These are phyloP conservation scores for Acorus gramineus DNA, from an alignment of 106 monocot species.

Conservation along the genomic window DNA sequence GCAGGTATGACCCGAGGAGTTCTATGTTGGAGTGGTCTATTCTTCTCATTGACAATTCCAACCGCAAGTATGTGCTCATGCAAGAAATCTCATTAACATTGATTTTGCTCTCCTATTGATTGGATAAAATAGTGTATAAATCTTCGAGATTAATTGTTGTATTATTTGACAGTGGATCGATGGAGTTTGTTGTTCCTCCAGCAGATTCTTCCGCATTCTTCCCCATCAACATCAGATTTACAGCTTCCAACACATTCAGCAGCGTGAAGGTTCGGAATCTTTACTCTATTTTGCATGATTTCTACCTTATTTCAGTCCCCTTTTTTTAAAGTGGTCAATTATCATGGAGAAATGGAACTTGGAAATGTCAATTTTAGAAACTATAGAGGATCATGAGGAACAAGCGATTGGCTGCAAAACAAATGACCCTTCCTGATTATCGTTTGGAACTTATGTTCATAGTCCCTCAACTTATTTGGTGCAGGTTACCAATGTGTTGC, in stretches of 20 bases:
- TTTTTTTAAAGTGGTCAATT: too few species aligned
- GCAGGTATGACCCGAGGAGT: slow-evolving; percentile 78
- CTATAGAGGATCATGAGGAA: too few species aligned
- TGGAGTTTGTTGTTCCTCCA: slow-evolving; percentile 94
- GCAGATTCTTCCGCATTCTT: slow-evolving; percentile 75
- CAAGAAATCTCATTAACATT: too few species aligned
- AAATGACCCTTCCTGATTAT: too few species aligned
- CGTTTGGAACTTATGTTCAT: too few species aligned
- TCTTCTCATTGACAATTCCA: slow-evolving; percentile 82
- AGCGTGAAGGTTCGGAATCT: slow-evolving; percentile 57
- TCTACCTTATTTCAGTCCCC: too few species aligned
- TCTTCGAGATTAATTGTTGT: too few species aligned
- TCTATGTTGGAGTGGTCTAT: slow-evolving; percentile 93
- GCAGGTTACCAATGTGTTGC: slow-evolving; percentile 38
- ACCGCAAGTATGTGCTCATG: slow-evolving; percentile 51
- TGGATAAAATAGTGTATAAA: too few species aligned
- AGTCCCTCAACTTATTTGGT: not conserved
- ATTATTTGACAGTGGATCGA: slow-evolving; percentile 64
- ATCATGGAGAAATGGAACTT: too few species aligned
- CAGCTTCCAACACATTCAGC: slow-evolving; percentile 75
- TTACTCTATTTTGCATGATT: not conserved
- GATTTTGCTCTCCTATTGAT: too few species aligned
- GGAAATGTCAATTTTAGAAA: too few species aligned
- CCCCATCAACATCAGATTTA: slow-evolving; percentile 71
- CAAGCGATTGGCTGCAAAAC: too few species aligned